Percentiles rank a stretch among this genome's conserved stretches.
Conservation (phyloP, 495 filamentous ascomycete genomes). For the Daldinia concentrica region DNA sequence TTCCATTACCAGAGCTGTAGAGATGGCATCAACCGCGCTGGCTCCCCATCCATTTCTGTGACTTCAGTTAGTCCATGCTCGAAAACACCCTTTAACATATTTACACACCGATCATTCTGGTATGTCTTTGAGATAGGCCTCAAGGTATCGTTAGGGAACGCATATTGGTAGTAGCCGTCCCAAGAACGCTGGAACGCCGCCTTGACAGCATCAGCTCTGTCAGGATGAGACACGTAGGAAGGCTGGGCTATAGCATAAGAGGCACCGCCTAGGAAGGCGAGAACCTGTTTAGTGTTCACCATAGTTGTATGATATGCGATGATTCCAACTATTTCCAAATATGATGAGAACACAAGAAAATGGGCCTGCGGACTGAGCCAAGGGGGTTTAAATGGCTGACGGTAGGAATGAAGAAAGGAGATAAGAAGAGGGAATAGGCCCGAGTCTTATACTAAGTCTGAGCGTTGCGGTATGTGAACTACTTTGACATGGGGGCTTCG, state of each 20-base stretch:
- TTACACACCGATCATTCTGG: conserved; percentile 72
- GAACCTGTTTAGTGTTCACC: conserved; percentile 28
- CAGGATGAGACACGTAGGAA: conserved; percentile 45
- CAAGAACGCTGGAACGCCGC: conserved; percentile 80
- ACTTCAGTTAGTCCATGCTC: conserved; percentile 13
- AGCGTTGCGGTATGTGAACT: conserved; percentile 11
- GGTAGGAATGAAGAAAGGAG: conserved; percentile 15
- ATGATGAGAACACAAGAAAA: conserved; percentile 16
- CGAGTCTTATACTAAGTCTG: conserved; percentile 41
- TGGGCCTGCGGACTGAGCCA: conserved; percentile 13
- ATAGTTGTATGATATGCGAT: conserved; percentile 26
- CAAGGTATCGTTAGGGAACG: conserved; percentile 82
- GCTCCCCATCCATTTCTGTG: conserved; percentile 87
- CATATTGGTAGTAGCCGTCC: conserved; percentile 82
- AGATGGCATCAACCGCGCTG: conserved; percentile 82
- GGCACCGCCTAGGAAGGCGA: conserved; percentile 38
- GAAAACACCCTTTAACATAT: not conserved
- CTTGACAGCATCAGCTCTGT: conserved; percentile 71
- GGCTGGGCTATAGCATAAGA: conserved; percentile 33
- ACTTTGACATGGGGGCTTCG: not conserved
- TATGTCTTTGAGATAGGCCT: conserved; percentile 71
- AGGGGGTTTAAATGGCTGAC: conserved; percentile 12
- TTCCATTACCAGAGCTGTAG: conserved; percentile 81
- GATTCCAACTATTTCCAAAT: conserved; percentile 11
- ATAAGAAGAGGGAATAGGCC: conserved; percentile 10